These are phyloP conservation scores for Ustilago nuda DNA, from an alignment of 1,284 basidiomycete genomes.

Conservation along the genomic window DNA sequence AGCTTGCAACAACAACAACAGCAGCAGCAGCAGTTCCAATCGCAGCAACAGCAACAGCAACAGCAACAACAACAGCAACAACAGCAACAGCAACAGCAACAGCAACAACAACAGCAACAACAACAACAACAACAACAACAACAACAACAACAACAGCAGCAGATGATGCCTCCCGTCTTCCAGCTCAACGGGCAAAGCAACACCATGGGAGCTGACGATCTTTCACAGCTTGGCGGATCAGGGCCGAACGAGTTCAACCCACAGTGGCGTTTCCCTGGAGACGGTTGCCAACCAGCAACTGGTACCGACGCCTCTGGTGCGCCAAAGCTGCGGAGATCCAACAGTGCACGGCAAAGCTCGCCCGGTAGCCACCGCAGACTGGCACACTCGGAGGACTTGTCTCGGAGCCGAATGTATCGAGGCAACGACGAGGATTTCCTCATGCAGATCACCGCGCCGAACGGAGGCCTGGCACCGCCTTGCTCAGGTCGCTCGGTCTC, in stretches of 20 bases:
- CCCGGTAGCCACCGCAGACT: slow-evolving; percentile 45
- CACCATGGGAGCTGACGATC: slow-evolving; percentile 17
- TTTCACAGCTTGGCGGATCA: slow-evolving; percentile 20
- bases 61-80: slow-evolving; percentile 19
- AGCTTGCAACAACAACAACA: slow-evolving; percentile 27
- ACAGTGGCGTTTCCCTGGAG: slow-evolving; percentile 43
- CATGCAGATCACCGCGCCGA: slow-evolving; percentile 55
- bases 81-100: slow-evolving; percentile 15
- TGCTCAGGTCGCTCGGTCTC: slow-evolving; percentile 38
- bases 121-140: slow-evolving; percentile 18
- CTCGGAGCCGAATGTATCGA: slow-evolving; percentile 44
- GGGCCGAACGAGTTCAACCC: slow-evolving; percentile 37
- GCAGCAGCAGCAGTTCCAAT: slow-evolving; percentile 15
- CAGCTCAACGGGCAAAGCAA: slow-evolving; percentile 42
- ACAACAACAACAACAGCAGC: slow-evolving; percentile 19
- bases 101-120: slow-evolving; percentile 12
- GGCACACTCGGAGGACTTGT: slow-evolving; percentile 59
- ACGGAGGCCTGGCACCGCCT: slow-evolving; percentile 61
- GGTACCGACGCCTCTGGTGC: slow-evolving; percentile 1
- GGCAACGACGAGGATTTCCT: slow-evolving; percentile 53
- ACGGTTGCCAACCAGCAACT: slow-evolving; percentile 8
- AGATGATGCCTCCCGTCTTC: slow-evolving; percentile 34
- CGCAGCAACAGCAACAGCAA: too few species aligned
- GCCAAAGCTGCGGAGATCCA: slow-evolving; percentile 32
- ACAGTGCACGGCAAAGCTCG: slow-evolving; percentile 33